phyloP scores from a whole-genome alignment of 352 stramenopile species.

The Phytophthora cactorum region DNA sequence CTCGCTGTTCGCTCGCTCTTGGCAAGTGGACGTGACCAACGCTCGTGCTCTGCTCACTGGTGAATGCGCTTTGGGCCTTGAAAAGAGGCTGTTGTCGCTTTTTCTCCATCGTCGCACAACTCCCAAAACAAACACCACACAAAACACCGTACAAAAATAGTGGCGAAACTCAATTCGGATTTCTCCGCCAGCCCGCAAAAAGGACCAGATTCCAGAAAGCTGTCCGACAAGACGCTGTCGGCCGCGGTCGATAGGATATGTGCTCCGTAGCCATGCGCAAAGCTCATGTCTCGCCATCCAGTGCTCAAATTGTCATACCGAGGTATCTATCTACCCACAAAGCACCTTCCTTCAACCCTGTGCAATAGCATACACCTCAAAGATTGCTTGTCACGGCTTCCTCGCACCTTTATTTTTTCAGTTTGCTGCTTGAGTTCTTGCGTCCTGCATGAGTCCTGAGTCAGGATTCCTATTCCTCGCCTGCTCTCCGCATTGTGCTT shows the following conservation, averaged over 20 bases:
- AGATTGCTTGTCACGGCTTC: background rate
- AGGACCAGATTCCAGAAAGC: background rate
- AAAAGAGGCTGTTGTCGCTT: conserved; percentile 34
- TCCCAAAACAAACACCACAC: conserved; percentile 38
- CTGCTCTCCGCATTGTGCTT: conserved; percentile 13
- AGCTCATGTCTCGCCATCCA: conserved; percentile 5
- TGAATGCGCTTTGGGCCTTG: conserved; percentile 38
- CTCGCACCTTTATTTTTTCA: conserved; percentile 36
- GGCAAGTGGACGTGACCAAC: conserved; percentile 20
- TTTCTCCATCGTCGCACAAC: conserved; percentile 44
- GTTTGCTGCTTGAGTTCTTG: conserved; percentile 7
- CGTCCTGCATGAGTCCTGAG: background rate
- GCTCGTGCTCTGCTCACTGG: conserved; percentile 36
- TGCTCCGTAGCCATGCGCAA: background rate
- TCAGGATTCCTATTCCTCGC: conserved; percentile 3
- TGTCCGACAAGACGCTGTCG: conserved; percentile 10
- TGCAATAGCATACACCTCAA: too few relatives aligned
- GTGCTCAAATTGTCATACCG: conserved; percentile 6
- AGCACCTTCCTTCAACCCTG: conserved; percentile 1
- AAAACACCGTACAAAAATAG: conserved; percentile 46
- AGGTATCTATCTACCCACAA: background rate
- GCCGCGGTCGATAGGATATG: background rate
- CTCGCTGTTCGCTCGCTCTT: conserved; percentile 7
- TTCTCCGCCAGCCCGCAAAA: conserved; percentile 18
- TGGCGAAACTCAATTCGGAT: conserved; percentile 31